Conservation (phyloP, 2,329 filamentous ascomycete genomes). For the Nemania abortiva region DNA sequence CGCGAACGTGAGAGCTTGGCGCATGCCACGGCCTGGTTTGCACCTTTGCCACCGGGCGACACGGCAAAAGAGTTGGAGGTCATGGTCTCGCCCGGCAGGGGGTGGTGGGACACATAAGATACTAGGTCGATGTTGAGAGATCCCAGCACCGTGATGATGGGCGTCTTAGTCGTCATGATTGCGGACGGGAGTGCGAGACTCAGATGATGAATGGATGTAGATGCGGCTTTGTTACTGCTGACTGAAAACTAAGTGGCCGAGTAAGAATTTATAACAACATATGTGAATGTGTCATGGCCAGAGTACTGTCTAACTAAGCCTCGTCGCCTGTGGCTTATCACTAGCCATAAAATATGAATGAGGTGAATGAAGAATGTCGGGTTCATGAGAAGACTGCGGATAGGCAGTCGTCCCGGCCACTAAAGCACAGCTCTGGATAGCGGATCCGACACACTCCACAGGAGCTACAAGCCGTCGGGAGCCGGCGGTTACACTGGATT, state of each 20-base stretch:
- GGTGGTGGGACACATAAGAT: conserved; percentile 86
- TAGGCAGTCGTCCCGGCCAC: conserved; percentile 30
- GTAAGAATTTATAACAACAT: neutral
- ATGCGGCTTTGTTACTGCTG: neutral
- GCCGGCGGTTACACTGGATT: conserved; percentile 12
- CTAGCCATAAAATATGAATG: conserved; percentile 11
- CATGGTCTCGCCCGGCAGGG: conserved; percentile 87
- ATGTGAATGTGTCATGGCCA: neutral
- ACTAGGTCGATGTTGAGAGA: conserved; percentile 97
- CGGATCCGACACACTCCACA: conserved; percentile 40
- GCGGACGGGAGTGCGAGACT: neutral
- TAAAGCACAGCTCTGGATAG: conserved; percentile 41
- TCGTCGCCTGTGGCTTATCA: conserved; percentile 1
- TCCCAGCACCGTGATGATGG: conserved; percentile 83
- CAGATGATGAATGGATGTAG: neutral
- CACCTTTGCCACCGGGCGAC: conserved; percentile 91
- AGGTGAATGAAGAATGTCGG: conserved; percentile 5
- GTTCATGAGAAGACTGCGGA: neutral
- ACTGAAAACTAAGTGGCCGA: neutral
- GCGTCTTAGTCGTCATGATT: conserved; percentile 47
- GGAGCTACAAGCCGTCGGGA: conserved; percentile 24
- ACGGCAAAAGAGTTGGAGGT: conserved; percentile 82
- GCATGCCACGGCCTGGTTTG: conserved; percentile 93
- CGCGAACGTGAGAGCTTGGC: conserved; percentile 79
- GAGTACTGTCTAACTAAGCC: neutral